Conservation (phyloP, 805 yeast species). For the Barnettozyma californica region DNA sequence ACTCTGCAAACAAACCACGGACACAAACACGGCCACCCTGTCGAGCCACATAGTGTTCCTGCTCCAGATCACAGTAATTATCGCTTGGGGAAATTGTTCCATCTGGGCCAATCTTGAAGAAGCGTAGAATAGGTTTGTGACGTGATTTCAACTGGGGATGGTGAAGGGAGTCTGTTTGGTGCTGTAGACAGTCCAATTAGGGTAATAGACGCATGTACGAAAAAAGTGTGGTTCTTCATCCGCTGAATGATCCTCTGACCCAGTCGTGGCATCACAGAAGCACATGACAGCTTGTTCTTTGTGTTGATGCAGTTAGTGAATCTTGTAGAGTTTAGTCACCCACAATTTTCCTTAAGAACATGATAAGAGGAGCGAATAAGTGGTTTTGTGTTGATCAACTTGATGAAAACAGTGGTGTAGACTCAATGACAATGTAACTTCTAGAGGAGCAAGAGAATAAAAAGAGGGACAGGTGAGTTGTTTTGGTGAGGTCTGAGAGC, state of each 20-base stretch:
- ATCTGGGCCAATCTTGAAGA: slow-evolving; percentile 53
- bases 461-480: background rate
- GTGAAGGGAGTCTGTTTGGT: slow-evolving; percentile 55
- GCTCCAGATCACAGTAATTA: slow-evolving; percentile 56
- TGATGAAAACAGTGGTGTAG: background rate
- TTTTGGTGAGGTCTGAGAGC: background rate
- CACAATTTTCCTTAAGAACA: too few species aligned
- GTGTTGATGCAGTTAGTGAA: background rate
- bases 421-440: background rate
- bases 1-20: slow-evolving; percentile 48
- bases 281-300: background rate
- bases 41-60: slow-evolving; percentile 18
- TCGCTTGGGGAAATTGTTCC: slow-evolving; percentile 58
- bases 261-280: background rate
- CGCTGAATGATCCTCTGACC: background rate
- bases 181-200: slow-evolving; percentile 64
- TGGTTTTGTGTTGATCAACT: background rate
- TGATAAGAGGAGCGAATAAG: background rate
- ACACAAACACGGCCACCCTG: background rate
- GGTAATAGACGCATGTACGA: slow-evolving; percentile 39
- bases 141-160: slow-evolving; percentile 42
- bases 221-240: background rate
- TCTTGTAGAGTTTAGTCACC: background rate
- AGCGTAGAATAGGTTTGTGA: slow-evolving; percentile 76
- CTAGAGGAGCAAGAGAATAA: background rate